Base-by-base conservation (phyloP, 495 filamentous ascomycete species). In the Aspergillus carlsbadensis region DNA sequence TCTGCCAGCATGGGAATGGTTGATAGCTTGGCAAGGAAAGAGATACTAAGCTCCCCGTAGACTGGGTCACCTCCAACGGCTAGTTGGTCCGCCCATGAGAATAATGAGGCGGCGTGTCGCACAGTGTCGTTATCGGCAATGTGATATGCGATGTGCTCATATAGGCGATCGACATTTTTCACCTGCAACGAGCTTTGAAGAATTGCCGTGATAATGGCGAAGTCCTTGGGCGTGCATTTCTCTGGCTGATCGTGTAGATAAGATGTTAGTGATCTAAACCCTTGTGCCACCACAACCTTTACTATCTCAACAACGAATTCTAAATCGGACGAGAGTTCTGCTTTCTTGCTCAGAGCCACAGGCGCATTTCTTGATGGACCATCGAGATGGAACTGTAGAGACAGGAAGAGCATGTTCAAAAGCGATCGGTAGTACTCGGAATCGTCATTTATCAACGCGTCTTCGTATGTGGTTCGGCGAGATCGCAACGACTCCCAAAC, bases 61-160 rank as follows among this genome's bases (percentile, higher is more conserved):
- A 99, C 76, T n/a, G 94, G 95, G 60, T 98, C 93, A 26, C 86
- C 84, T 48, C 85, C 82, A 35, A 84, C 77, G 5, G 81, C 73
- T 13, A 82, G 79, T 58, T 86, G 84, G 69, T 98, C 90, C 14
- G 94, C 84, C 95, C 95, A 99, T 6, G 90, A 96, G 70, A 95
- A 97, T 46, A 99, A 79, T 11, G 89, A 90, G 14, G 87, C 86
- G 0, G 91, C 92, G 47, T 89, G 86, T 58, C 92, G 87, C n/a
- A 86, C 80, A 3, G 86, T 85, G 52, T 79, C 76, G 51, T 81
- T 78, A 34, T 85, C 78, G 11, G 79, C 67, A 52, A 94, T 83
- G 65, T 88, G 80, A 36, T 82, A 81, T 43, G 85, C 79, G 58
- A 92, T 82, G 54, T 88, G 84, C 17, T 84, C 74, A 42, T 70